phyloP scores from a whole-genome alignment of 2,329 filamentous ascomycete genomes.

The Rhexocercosporidium sp. region DNA sequence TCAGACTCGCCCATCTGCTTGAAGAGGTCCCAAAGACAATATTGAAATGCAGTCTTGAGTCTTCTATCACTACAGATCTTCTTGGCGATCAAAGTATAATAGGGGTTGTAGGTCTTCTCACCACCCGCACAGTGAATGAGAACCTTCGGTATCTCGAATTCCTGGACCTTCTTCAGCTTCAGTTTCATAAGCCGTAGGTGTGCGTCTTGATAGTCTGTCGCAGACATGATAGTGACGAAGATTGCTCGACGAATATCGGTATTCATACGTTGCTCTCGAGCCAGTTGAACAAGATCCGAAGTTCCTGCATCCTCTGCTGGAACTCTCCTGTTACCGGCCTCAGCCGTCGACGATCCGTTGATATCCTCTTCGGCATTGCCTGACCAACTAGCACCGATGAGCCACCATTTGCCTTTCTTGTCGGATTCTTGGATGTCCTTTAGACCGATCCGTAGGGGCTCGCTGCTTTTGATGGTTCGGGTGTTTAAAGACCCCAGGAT shows the following conservation, averaged over 20 bases:
- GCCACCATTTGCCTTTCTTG: constrained; percentile 96
- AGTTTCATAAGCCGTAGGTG: constrained; percentile 81
- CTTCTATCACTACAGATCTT: constrained; percentile 77
- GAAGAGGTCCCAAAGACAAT: constrained; percentile 85
- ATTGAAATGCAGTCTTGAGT: constrained; percentile 84
- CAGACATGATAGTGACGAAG: constrained; percentile 88
- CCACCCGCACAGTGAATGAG: constrained; percentile 85
- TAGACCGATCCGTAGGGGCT: constrained; percentile 82
- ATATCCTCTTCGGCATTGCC: constrained; percentile 44
- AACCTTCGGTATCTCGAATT: constrained; percentile 85
- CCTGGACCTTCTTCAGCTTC: constrained; percentile 82
- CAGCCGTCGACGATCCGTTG: constrained; percentile 35
- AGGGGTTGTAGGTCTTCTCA: constrained; percentile 87
- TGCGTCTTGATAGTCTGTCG: constrained; percentile 83
- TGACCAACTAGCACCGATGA: constrained; percentile 92
- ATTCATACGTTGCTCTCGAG: constrained; percentile 45
- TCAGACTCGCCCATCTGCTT: constrained; percentile 79
- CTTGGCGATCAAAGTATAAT: constrained; percentile 85
- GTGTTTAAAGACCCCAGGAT: constrained; percentile 78
- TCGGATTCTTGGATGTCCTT: constrained; percentile 82
- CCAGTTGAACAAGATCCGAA: constrained; percentile 43
- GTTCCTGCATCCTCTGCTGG: constrained; percentile 38
- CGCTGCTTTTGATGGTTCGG: constrained; percentile 71
- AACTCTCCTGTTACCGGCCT: constrained; percentile 3
- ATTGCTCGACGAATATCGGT: constrained; percentile 64